Evolutionary conservation across 495 filamentous ascomycete genomes (phyloP).

Genomic region (Penicillium longicatenatum): DNA sequence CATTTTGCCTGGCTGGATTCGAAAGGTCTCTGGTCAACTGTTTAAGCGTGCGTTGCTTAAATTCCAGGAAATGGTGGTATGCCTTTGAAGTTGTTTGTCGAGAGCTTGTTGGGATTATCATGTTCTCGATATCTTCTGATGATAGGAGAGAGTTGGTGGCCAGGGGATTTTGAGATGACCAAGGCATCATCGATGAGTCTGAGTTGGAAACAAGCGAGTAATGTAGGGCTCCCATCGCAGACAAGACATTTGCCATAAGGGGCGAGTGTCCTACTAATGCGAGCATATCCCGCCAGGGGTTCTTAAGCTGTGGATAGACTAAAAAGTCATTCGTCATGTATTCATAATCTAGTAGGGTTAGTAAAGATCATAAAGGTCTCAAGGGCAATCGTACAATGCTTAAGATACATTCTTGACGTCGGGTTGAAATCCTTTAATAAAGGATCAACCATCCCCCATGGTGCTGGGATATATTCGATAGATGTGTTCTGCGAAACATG

Average conservation of each 20-base stretch:
- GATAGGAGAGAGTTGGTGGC: slow-evolving; percentile 23
- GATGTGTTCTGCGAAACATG: slow-evolving; percentile 13
- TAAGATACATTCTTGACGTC: slow-evolving; percentile 42
- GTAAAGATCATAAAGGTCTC: background rate
- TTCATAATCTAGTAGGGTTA: slow-evolving; percentile 34
- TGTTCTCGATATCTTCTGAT: slow-evolving; percentile 30
- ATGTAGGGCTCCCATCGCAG: slow-evolving; percentile 47
- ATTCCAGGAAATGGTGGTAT: slow-evolving; percentile 44
- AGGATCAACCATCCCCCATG: slow-evolving; percentile 46
- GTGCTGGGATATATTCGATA: slow-evolving; percentile 25
- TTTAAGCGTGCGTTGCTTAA: slow-evolving; percentile 46
- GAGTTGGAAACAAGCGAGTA: slow-evolving; percentile 39
- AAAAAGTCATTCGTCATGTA: slow-evolving; percentile 38
- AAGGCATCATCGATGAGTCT: slow-evolving; percentile 40
- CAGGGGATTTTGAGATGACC: slow-evolving; percentile 31
- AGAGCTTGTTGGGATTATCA: slow-evolving; percentile 31
- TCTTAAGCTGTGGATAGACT: slow-evolving; percentile 42
- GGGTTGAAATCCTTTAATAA: slow-evolving; percentile 41
- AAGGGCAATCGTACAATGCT: slow-evolving; percentile 37
- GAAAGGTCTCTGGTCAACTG: slow-evolving; percentile 42
- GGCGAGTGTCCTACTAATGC: slow-evolving; percentile 42
- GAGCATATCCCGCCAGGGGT: slow-evolving; percentile 45
- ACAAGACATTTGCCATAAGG: slow-evolving; percentile 39
- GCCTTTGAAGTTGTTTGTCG: slow-evolving; percentile 32
- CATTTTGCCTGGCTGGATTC: slow-evolving; percentile 40